Conservation (phyloP, 2,329 filamentous ascomycete species). For the Dactylonectria macrodidyma region DNA sequence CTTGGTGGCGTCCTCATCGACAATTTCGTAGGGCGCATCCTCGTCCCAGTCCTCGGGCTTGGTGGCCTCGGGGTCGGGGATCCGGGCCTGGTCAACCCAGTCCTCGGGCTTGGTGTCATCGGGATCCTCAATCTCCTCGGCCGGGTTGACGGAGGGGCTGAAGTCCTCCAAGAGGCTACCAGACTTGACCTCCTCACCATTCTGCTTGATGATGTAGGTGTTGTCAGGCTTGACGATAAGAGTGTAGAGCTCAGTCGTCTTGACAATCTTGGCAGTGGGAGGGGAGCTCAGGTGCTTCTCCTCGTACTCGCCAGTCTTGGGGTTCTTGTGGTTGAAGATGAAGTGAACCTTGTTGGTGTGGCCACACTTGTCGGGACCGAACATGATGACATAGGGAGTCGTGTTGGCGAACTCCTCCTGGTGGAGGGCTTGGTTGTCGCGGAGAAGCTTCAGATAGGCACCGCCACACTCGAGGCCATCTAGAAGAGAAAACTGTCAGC, state of each 20-base stretch:
- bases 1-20: conserved; percentile 91
- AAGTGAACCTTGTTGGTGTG: conserved; percentile 98
- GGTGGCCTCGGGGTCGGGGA: conserved; percentile 90
- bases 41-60: conserved; percentile 99
- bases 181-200: conserved; percentile 89
- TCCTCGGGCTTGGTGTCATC: conserved; percentile 94
- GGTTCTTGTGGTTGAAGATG: conserved; percentile 99
- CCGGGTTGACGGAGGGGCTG: conserved; percentile 91
- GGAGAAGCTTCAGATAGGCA: conserved; percentile 98
- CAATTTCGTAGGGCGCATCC: conserved; percentile 95
- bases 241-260: conserved; percentile 95
- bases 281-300: conserved; percentile 96
- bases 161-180: conserved; percentile 97
- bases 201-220: conserved; percentile 92
- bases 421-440: conserved; percentile 97
- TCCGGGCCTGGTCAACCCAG: conserved; percentile 96
- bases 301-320: conserved; percentile 99
- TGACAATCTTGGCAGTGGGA: conserved; percentile 88
- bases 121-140: conserved; percentile 93
- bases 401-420: conserved; percentile 98
- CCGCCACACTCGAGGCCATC: conserved; percentile 97
- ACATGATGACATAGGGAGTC: conserved; percentile 99
- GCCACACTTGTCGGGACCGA: conserved; percentile 99
- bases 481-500: conserved; percentile 59
- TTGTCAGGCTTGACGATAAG: conserved; percentile 97